These are phyloP conservation scores for Hortaea sp. DNA, from an alignment of 2,329 filamentous ascomycete species.

Conservation along the genomic window DNA sequence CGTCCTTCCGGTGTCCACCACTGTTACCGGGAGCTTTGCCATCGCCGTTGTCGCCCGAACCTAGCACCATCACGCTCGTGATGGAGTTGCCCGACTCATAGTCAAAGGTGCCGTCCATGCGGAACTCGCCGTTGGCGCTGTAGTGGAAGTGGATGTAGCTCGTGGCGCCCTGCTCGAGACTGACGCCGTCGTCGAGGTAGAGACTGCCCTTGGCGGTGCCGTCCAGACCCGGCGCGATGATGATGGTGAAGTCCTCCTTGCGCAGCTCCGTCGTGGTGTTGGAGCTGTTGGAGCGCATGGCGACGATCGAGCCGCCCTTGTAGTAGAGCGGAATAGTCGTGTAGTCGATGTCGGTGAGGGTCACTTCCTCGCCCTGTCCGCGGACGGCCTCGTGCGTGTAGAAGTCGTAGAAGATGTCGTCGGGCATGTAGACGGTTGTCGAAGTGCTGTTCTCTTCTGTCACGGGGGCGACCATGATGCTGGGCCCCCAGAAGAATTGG, in stretches of 20 bases:
- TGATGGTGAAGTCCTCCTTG: slow-evolving; percentile 57
- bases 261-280: slow-evolving; percentile 56
- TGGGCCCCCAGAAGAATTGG: slow-evolving; percentile 52
- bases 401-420: slow-evolving; percentile 52
- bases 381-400: slow-evolving; percentile 40
- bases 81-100: slow-evolving; percentile 31
- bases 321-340: slow-evolving; percentile 57
- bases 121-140: slow-evolving; percentile 38
- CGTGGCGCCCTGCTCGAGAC: slow-evolving; percentile 47
- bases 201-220: slow-evolving; percentile 57
- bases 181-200: slow-evolving; percentile 71
- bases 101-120: slow-evolving; percentile 43
- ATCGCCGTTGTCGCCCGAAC: neutral
- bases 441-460: slow-evolving; percentile 41
- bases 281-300: slow-evolving; percentile 44
- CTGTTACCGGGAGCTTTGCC: no score
- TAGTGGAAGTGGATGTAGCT: slow-evolving; percentile 53
- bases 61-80: slow-evolving; percentile 7
- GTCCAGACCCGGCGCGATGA: slow-evolving; percentile 55
- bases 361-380: slow-evolving; percentile 37
- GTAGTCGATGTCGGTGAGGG: slow-evolving; percentile 35
- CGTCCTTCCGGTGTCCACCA: no score
- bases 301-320: slow-evolving; percentile 55
- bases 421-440: slow-evolving; percentile 46
- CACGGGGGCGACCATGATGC: slow-evolving; percentile 48